phyloP scores from a whole-genome alignment of 2,329 filamentous ascomycete species.

The Diaporthe humulicola region DNA sequence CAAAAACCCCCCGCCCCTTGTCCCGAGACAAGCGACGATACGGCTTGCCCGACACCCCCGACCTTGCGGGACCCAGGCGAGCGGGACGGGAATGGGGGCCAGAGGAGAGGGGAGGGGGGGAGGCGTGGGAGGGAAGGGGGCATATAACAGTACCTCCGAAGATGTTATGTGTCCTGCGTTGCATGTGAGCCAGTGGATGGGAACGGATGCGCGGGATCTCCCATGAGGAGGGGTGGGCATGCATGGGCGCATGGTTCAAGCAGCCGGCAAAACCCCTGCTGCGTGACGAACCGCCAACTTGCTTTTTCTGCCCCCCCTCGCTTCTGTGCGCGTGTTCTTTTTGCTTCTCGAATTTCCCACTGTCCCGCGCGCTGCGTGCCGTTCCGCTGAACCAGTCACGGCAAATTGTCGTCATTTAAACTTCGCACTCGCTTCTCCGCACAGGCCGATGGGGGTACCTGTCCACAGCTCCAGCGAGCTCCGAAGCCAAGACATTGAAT shows the following conservation, averaged over 20 bases:
- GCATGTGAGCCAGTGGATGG: slow-evolving; percentile 16
- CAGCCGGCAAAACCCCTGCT: slow-evolving; percentile 21
- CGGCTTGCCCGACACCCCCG: slow-evolving; percentile 32
- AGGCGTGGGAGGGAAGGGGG: neutral
- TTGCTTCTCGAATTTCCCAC: slow-evolving; percentile 27
- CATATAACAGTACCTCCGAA: neutral
- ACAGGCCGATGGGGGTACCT: neutral
- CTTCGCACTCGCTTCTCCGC: slow-evolving; percentile 29
- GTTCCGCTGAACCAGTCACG: slow-evolving; percentile 30
- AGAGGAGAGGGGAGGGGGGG: neutral
- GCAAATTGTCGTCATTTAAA: slow-evolving; percentile 30
- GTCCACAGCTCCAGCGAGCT: slow-evolving; percentile 11
- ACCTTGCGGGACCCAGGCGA: slow-evolving; percentile 26
- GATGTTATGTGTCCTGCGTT: slow-evolving; percentile 17
- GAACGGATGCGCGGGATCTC: slow-evolving; percentile 20
- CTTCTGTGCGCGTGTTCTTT: slow-evolving; percentile 12
- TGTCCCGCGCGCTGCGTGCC: slow-evolving; percentile 32
- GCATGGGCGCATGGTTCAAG: slow-evolving; percentile 21
- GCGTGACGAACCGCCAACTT: slow-evolving; percentile 23
- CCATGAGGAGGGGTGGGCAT: slow-evolving; percentile 13
- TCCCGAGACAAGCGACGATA: slow-evolving; percentile 30
- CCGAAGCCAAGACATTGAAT: neutral
- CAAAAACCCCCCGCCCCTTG: slow-evolving; percentile 3
- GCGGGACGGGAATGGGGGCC: slow-evolving; percentile 23
- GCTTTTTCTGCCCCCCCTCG: slow-evolving; percentile 16